These are phyloP conservation scores for Russula griseocarnosa DNA, from an alignment of 768 basidiomycete genomes.

Conservation along the genomic window DNA sequence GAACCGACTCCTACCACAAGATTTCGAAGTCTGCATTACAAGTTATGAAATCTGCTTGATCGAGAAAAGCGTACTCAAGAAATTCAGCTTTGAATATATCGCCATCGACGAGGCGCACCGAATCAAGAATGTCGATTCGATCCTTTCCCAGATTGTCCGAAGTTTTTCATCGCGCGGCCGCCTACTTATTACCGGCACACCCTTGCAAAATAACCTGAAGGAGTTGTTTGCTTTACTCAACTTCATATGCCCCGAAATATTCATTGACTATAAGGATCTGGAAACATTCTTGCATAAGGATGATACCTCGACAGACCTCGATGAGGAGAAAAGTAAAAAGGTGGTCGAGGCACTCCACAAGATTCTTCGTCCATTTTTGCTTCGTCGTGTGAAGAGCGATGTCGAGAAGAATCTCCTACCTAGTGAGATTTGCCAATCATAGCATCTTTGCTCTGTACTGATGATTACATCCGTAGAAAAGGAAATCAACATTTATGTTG, in stretches of 20 bases:
- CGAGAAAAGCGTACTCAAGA: slow-evolving; percentile 88
- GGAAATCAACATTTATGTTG: slow-evolving; percentile 98
- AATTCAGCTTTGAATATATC: slow-evolving; percentile 97
- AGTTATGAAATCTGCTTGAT: slow-evolving; percentile 97
- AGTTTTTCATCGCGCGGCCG: slow-evolving; percentile 85
- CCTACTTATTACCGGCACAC: slow-evolving; percentile 93
- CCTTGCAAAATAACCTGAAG: slow-evolving; percentile 94
- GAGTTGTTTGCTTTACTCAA: slow-evolving; percentile 90
- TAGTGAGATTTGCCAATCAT: slow-evolving; percentile 45
- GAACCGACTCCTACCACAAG: slow-evolving; percentile 71
- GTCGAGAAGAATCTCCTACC: slow-evolving; percentile 95
- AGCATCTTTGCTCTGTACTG: slow-evolving; percentile 2
- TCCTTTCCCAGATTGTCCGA: slow-evolving; percentile 91
- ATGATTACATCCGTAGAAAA: slow-evolving; percentile 56
- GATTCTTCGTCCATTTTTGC: slow-evolving; percentile 90
- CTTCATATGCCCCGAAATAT: slow-evolving; percentile 96
- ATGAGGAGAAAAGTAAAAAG: slow-evolving; percentile 84
- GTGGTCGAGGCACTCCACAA: slow-evolving; percentile 97
- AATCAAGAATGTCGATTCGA: slow-evolving; percentile 98
- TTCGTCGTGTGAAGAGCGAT: slow-evolving; percentile 91
- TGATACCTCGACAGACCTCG: slow-evolving; percentile 55
- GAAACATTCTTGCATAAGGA: slow-evolving; percentile 94
- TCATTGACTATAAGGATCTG: slow-evolving; percentile 84
- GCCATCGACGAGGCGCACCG: slow-evolving; percentile 98
- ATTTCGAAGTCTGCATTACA: slow-evolving; percentile 93